Evolutionary conservation across 2,329 filamentous ascomycete species (phyloP).

Genomic region (Colletotrichum destructivum): DNA sequence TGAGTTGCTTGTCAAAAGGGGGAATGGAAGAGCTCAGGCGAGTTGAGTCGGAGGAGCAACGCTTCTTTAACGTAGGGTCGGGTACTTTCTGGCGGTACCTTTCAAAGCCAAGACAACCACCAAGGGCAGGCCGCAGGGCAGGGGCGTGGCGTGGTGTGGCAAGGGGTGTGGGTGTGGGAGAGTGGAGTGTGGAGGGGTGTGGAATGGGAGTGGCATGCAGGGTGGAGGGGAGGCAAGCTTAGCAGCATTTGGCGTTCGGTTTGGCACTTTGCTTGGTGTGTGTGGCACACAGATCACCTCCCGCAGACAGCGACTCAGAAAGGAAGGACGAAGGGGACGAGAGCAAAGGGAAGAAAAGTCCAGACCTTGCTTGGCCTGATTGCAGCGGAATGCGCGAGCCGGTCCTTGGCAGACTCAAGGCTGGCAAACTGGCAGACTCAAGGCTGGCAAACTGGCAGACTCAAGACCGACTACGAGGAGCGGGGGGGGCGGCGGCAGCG

Average conservation of each 20-base stretch:
- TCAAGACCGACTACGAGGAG: too few relatives aligned
- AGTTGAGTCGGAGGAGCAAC: constrained; percentile 37
- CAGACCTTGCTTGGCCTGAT: constrained; percentile 30
- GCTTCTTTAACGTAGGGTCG: constrained; percentile 39
- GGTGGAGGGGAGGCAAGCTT: constrained; percentile 19
- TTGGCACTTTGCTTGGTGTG: constrained; percentile 14
- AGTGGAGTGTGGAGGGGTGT: too few relatives aligned
- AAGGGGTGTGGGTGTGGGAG: constrained; percentile 12
- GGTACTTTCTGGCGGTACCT: constrained; percentile 35
- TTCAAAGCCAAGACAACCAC: constrained; percentile 13
- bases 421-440: too few relatives aligned
- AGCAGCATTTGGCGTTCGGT: constrained; percentile 10
- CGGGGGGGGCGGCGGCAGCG: too few relatives aligned
- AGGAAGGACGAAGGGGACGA: constrained; percentile 10
- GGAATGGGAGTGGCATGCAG: neutral
- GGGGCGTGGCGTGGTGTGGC: constrained; percentile 30
- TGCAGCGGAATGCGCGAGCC: constrained; percentile 35
- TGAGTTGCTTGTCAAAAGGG: constrained; percentile 5
- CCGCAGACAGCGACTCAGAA: neutral
- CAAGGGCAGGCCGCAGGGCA: constrained; percentile 24
- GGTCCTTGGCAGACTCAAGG: constrained; percentile 8
- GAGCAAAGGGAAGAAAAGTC: constrained; percentile 13
- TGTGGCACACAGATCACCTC: constrained; percentile 28
- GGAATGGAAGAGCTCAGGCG: neutral
- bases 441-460: too few relatives aligned